A percentile compares a stretch with the other conserved stretches of the same genome.
Conservation (phyloP, 1,284 basidiomycete genomes). For the Malassezia psittaci region DNA sequence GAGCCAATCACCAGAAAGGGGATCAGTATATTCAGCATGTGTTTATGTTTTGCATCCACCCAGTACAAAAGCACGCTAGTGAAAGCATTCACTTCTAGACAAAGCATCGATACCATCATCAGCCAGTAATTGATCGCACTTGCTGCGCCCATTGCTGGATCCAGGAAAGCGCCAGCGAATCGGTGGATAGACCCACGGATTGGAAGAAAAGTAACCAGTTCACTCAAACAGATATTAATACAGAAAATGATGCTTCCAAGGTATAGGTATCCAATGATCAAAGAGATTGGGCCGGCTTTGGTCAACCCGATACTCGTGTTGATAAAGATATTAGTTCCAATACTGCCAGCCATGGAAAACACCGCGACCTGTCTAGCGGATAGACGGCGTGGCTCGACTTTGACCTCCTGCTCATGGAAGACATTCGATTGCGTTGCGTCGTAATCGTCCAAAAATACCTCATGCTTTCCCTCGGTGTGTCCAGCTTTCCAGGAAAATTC, state of each 20-base stretch:
- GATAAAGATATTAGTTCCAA: conserved; percentile 9
- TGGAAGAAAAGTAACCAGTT: conserved; percentile 5
- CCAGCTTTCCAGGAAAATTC: too few species aligned
- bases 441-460: neutral
- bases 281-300: conserved; percentile 1
- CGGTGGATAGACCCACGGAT: conserved; percentile 4
- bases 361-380: neutral
- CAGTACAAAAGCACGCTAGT: conserved; percentile 8
- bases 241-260: conserved; percentile 3
- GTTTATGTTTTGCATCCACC: neutral
- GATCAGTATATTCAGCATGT: neutral
- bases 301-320: conserved; percentile 5
- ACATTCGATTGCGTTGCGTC: neutral
- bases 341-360: conserved; percentile 5
- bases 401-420: neutral
- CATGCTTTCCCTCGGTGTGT: neutral
- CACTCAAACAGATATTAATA: conserved; percentile 1
- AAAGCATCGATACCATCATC: conserved; percentile 1
- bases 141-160: conserved; percentile 4
- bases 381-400: neutral
- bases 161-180: conserved; percentile 1
- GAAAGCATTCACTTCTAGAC: conserved; percentile 5
- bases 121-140: conserved; percentile 10
- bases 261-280: conserved; percentile 2
- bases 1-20: neutral